Evolutionary conservation across 305 asterid species (phyloP).

Genomic region (Withania somnifera): DNA sequence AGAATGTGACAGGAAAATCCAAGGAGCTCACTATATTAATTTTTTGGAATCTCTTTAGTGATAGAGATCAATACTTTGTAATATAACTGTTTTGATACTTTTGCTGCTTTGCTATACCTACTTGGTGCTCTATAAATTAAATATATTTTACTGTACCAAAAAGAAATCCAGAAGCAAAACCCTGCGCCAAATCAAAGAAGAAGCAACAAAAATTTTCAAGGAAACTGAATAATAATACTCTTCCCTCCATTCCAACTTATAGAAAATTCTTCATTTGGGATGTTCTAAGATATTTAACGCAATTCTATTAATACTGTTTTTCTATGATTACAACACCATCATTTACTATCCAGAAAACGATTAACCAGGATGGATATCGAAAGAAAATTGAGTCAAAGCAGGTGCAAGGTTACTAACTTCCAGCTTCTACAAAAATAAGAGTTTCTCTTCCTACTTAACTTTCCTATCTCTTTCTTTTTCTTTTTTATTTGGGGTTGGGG

Average conservation of each 20-base stretch:
- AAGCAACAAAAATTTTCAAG: neutral
- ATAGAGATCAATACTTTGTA: neutral
- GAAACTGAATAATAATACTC: neutral
- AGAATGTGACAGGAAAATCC: neutral
- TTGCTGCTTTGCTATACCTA: too few relatives aligned
- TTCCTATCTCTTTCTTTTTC: neutral
- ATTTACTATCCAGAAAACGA: too few relatives aligned
- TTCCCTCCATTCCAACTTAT: neutral
- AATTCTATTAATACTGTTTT: too few relatives aligned
- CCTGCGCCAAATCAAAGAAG: neutral
- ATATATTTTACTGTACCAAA: neutral
- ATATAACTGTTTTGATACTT: neutral
- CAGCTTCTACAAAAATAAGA: neutral
- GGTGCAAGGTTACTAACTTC: neutral
- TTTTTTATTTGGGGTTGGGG: neutral
- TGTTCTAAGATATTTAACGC: neutral
- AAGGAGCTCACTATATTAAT: neutral
- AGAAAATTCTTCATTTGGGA: neutral
- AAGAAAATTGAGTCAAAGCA: neutral
- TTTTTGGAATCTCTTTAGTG: neutral
- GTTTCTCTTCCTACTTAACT: neutral
- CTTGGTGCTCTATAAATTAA: neutral
- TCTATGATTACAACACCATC: slow-evolving; percentile 6
- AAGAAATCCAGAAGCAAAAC: too few relatives aligned
- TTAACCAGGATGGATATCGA: neutral